Conservation (phyloP, 768 basidiomycete species). For the Termitomyces bulborhizus region DNA sequence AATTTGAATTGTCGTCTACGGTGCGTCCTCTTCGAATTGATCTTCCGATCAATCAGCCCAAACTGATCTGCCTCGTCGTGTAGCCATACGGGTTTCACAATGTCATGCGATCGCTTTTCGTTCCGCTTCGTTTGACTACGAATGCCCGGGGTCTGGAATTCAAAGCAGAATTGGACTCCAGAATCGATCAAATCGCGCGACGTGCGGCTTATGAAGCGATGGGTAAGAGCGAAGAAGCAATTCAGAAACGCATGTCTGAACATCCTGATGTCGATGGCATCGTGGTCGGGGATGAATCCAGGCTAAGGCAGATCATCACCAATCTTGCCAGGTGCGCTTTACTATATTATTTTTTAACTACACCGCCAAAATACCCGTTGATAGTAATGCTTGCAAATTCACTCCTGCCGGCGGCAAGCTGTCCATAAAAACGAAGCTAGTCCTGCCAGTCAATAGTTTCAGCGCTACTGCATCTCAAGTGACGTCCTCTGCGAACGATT, state of each 20-base stretch:
- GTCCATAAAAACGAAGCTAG: conserved; percentile 58
- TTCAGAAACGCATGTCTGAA: conserved; percentile 33
- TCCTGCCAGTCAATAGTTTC: conserved; percentile 24
- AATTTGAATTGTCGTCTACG: conserved; percentile 65
- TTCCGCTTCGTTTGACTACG: conserved; percentile 62
- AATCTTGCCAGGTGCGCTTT: conserved; percentile 68
- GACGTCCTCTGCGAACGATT: background rate
- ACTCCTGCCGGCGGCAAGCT: conserved; percentile 66
- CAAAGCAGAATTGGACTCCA: conserved; percentile 59
- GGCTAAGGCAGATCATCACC: conserved; percentile 74
- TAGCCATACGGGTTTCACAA: conserved; percentile 75
- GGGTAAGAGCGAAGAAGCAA: conserved; percentile 39
- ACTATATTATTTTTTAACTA: background rate
- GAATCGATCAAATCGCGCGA: conserved; percentile 62
- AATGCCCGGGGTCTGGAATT: conserved; percentile 63
- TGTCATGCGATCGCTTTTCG: conserved; percentile 67
- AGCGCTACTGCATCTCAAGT: background rate
- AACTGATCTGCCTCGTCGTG: background rate
- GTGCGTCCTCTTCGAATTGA: conserved; percentile 20
- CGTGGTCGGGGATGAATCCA: conserved; percentile 80
- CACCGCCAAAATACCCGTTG: background rate
- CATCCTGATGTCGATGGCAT: conserved; percentile 53
- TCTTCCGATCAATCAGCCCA: background rate
- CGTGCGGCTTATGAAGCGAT: conserved; percentile 53
- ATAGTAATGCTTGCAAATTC: conserved; percentile 76